A percentile compares a stretch with the other conserved stretches of the same genome.
phyloP scores from a whole-genome alignment of 441 rosid genomes.

The Populus hybrid region DNA sequence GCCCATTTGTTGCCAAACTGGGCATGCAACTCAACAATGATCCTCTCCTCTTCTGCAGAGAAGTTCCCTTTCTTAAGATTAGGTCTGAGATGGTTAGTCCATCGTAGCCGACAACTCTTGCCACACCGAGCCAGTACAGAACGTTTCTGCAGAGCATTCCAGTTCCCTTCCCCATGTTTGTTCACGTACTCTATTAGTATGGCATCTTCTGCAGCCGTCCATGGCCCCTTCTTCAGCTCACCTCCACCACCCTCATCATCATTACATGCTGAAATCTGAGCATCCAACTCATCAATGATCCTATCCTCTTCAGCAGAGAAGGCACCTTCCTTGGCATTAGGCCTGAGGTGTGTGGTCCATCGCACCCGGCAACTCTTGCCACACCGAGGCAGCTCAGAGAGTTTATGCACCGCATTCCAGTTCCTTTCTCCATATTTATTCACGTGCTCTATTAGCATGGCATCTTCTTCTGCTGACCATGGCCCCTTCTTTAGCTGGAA shows the following conservation, averaged over 20 bases:
- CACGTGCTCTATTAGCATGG: conserved; percentile 61
- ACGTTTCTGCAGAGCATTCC: conserved; percentile 83
- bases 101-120: conserved; percentile 86
- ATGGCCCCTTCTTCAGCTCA: conserved; percentile 76
- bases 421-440: conserved; percentile 83
- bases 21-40: conserved; percentile 74
- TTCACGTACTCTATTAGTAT: conserved; percentile 63
- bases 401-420: conserved; percentile 83
- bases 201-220: conserved; percentile 84
- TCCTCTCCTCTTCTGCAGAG: conserved; percentile 66
- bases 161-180: conserved; percentile 85
- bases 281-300: conserved; percentile 68
- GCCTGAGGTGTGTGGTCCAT: conserved; percentile 89
- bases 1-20: conserved; percentile 94
- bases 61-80: conserved; percentile 81
- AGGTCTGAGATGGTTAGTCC: conserved; percentile 87
- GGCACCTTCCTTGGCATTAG: conserved; percentile 72
- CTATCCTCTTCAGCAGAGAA: conserved; percentile 74
- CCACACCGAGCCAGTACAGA: conserved; percentile 86
- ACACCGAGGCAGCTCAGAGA: conserved; percentile 75
- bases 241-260: conserved; percentile 12
- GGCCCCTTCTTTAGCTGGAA: conserved; percentile 72
- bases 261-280: conserved; percentile 31
- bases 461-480: conserved; percentile 85
- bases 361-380: conserved; percentile 93